Conservation (phyloP, 345 rosid genomes). For the Eucalyptus erythrocorys region DNA sequence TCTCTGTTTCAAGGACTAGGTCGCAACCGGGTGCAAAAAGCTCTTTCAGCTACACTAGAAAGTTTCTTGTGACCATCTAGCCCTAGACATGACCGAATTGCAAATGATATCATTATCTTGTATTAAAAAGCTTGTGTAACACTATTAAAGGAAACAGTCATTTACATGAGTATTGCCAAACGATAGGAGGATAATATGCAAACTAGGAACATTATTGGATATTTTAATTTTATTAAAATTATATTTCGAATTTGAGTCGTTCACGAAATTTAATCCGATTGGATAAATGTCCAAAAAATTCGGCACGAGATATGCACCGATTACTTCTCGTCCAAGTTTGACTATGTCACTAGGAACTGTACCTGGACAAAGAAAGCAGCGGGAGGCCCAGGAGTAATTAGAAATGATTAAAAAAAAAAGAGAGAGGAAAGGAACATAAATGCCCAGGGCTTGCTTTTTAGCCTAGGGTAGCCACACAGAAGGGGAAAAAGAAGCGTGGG, state of each 20-base stretch:
- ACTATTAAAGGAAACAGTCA: neutral
- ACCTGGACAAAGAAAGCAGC: too few relatives aligned
- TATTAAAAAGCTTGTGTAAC: neutral
- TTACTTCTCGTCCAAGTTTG: too few relatives aligned
- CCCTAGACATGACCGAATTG: neutral
- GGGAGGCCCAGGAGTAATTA: too few relatives aligned
- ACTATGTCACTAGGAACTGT: too few relatives aligned
- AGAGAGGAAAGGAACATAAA: too few relatives aligned
- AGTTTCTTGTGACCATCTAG: neutral
- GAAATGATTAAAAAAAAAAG: fast-evolving
- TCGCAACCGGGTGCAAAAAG: fast-evolving
- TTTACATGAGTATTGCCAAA: neutral
- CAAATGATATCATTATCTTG: neutral
- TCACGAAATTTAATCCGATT: too few relatives aligned
- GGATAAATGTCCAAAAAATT: too few relatives aligned
- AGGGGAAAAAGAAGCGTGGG: too few relatives aligned
- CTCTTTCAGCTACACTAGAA: neutral
- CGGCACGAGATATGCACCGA: too few relatives aligned
- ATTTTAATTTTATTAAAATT: neutral
- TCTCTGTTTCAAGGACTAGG: fast-evolving
- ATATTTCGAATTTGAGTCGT: fast-evolving
- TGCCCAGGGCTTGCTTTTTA: too few relatives aligned
- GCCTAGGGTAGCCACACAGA: too few relatives aligned
- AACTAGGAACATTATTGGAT: neutral
- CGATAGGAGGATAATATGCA: neutral